Percentiles rank a stretch among this genome's conserved stretches.
Conservation (phyloP, 1,284 basidiomycete species). For the Athelia sp. region DNA sequence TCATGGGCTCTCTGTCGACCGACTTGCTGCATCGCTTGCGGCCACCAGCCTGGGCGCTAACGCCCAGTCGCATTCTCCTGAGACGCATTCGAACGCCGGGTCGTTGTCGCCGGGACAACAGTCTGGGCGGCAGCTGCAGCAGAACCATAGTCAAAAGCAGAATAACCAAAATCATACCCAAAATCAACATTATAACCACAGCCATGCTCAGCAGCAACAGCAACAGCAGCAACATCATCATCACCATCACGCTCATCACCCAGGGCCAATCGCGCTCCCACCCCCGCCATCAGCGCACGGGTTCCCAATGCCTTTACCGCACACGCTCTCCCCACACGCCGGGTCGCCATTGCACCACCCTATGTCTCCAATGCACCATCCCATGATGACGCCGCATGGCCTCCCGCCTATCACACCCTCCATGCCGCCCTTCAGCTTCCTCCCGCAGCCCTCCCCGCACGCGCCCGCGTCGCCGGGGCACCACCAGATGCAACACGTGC, state of each 20-base stretch:
- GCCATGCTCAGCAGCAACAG: conserved; percentile 6
- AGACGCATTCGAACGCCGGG: not conserved
- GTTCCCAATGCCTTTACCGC: conserved; percentile 28
- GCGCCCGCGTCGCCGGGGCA: conserved; percentile 8
- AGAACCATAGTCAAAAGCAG: not conserved
- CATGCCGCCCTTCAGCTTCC: conserved; percentile 74
- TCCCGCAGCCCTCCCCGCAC: conserved; percentile 39
- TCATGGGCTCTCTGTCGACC: not conserved
- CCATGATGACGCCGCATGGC: conserved; percentile 60
- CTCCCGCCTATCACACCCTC: conserved; percentile 73
- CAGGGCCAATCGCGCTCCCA: conserved; percentile 66
- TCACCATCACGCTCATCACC: conserved; percentile 51
- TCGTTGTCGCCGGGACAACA: not conserved
- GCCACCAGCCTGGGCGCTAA: not conserved
- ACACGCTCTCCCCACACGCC: conserved; percentile 27
- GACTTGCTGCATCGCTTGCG: not conserved
- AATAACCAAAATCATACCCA: not conserved
- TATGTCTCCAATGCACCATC: too few relatives aligned
- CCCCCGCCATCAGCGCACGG: conserved; percentile 43
- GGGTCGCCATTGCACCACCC: conserved; percentile 26
- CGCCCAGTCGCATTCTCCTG: not conserved
- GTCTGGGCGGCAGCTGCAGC: too few relatives aligned
- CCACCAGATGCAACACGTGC: not conserved
- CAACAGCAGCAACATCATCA: too few relatives aligned
- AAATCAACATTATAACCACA: conserved; percentile 1